Evolutionary conservation across 352 stramenopile species (phyloP).

Genomic region (Phytophthora brassicae): DNA sequence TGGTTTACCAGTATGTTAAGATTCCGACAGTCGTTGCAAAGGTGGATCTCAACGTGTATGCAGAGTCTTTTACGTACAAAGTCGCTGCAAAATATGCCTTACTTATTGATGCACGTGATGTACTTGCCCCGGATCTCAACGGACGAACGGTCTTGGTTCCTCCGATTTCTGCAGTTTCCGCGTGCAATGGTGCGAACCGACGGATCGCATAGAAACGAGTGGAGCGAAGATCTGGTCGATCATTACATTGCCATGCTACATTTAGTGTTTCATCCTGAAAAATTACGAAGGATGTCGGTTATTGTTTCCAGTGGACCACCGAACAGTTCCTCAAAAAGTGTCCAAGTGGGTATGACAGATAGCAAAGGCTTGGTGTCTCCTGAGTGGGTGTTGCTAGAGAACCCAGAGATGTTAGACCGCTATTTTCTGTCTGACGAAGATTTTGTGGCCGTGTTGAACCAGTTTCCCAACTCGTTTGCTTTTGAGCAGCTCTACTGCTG

Average conservation of each 20-base stretch:
- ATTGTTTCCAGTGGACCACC: constrained; percentile 66
- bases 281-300: constrained; percentile 68
- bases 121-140: constrained; percentile 80
- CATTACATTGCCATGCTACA: constrained; percentile 88
- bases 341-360: constrained; percentile 22
- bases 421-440: constrained; percentile 86
- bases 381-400: constrained; percentile 85
- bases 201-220: constrained; percentile 59
- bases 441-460: constrained; percentile 82
- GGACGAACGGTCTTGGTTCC: constrained; percentile 78
- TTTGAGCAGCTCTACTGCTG: constrained; percentile 78
- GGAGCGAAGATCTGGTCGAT: constrained; percentile 82
- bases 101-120: constrained; percentile 85
- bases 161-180: constrained; percentile 83
- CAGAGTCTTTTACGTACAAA: constrained; percentile 63
- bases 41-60: constrained; percentile 79
- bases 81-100: constrained; percentile 76
- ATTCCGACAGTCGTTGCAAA: constrained; percentile 77
- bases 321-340: constrained; percentile 32
- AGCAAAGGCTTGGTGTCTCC: constrained; percentile 52
- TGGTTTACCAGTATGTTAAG: constrained; percentile 77
- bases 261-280: constrained; percentile 85
- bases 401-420: constrained; percentile 76
- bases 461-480: constrained; percentile 83
- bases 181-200: constrained; percentile 57